Evolutionary conservation across 2,329 filamentous ascomycete genomes (phyloP), one percentile per base, ranked within the genome.

Genomic region (Penicillium sp.): DNA sequence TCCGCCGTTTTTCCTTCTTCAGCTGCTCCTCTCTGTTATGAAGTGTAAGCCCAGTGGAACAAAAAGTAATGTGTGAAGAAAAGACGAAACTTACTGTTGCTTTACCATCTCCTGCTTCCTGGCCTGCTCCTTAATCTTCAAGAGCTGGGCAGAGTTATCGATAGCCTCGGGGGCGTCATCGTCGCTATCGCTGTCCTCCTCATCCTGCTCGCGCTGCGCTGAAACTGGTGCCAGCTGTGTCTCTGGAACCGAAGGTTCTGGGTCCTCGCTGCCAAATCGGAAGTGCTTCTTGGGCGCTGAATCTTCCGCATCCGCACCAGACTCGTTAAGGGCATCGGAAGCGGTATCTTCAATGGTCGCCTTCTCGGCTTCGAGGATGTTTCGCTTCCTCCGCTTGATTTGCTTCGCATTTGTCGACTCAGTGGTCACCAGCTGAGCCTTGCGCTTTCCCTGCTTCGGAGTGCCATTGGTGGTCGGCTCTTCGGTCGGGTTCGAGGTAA

Each of bases 91-190:
- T 53, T 64, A 78, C 76, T 68, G 68, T 71, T 77, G 74, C 58
- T 69, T 74, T 12, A 69, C 66, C 55, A 70, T 65, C 58, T 77
- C 74, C 67, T 72, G 71, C 60, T 73, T 77, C 62, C 75, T 74
- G n/a, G 75, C 73, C 42, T 73, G 69, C 22, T 70, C 69, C 61
- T 72, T 78, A n/a, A 78, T 67, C 58, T 73, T 73, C 41, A 71
- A 63, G 31, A 78, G 57, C 58, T 78, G 73, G 2, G 72, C 70
- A 41, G 76, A 75, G 61, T 79, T 79, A 45, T 77, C 72, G 41
- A 79, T 67, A 12, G 73, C 67, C 61, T 79, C 77, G 10, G 77
- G 77, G n/a, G 76, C 77, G 56, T 79, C 76, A 48, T 76, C 75
- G 53, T 75, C 73, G 49, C 70, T 72, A 25, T 69, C 70, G 15